Percentiles rank a stretch among this genome's conserved stretches.
phyloP scores from a whole-genome alignment of 768 basidiomycete species.

The Lentinula edodes region DNA sequence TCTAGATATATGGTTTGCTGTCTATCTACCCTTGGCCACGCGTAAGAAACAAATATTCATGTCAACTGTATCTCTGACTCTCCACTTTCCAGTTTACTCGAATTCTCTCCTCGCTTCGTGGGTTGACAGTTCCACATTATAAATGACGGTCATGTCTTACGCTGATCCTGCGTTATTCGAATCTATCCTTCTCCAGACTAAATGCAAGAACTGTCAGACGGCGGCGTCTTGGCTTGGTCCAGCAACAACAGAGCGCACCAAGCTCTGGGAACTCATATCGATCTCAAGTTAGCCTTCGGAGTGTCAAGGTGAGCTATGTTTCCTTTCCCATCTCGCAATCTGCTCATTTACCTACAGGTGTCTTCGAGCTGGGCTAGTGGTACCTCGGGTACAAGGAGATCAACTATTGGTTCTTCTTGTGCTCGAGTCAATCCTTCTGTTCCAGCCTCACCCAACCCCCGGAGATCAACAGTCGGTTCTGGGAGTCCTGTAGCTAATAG shows the following conservation, averaged over 20 bases:
- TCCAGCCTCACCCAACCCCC: background rate
- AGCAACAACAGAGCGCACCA: background rate
- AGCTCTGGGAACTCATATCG: background rate
- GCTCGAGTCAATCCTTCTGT: background rate
- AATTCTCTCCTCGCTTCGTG: slow-evolving; percentile 1
- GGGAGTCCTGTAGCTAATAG: background rate
- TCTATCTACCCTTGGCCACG: slow-evolving; percentile 21
- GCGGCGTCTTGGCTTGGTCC: background rate
- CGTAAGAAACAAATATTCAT: slow-evolving; percentile 6
- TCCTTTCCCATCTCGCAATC: background rate
- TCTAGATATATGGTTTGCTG: slow-evolving; percentile 21
- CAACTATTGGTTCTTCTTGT: background rate
- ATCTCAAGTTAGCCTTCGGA: background rate
- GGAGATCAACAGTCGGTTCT: background rate
- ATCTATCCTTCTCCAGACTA: background rate
- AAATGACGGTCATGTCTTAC: background rate
- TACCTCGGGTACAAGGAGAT: background rate
- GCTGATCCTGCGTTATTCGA: background rate
- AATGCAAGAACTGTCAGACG: slow-evolving; percentile 1
- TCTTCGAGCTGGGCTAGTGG: background rate
- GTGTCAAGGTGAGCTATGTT: background rate
- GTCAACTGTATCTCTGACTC: background rate
- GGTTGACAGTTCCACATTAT: background rate
- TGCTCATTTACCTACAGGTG: background rate
- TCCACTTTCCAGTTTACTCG: slow-evolving; percentile 1